A percentile compares a stretch with the other conserved stretches of the same genome.
These are phyloP conservation scores for Aspergillus heteromorphus DNA, from an alignment of 495 filamentous ascomycete genomes.

Conservation along the genomic window DNA sequence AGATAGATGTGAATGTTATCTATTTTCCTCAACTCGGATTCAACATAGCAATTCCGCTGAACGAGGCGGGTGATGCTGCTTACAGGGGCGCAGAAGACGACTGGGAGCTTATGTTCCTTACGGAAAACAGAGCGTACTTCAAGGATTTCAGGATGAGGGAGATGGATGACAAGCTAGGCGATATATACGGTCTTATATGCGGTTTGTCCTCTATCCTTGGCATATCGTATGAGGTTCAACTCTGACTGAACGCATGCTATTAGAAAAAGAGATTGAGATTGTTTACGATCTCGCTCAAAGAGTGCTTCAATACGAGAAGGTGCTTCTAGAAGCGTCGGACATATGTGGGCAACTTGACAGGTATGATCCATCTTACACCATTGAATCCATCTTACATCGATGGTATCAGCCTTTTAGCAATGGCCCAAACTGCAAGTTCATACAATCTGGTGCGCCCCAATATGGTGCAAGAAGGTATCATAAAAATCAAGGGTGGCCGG, in stretches of 20 bases:
- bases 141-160: constrained; percentile 82
- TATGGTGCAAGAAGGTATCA: constrained; percentile 66
- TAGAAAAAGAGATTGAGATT: constrained; percentile 89
- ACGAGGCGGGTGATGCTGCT: constrained; percentile 53
- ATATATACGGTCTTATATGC: constrained; percentile 76
- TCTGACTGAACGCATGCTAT: background rate
- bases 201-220: constrained; percentile 47
- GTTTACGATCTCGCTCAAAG: constrained; percentile 69
- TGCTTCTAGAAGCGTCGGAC: constrained; percentile 63
- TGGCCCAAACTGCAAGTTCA: constrained; percentile 70
- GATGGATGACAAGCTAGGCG: constrained; percentile 76
- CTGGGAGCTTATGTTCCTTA: constrained; percentile 79
- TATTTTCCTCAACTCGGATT: constrained; percentile 92
- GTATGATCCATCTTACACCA: constrained; percentile 20
- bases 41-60: constrained; percentile 67
- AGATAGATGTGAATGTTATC: constrained; percentile 66
- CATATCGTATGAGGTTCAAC: background rate
- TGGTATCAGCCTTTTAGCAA: constrained; percentile 66
- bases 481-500: constrained; percentile 78
- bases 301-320: constrained; percentile 64
- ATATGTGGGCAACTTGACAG: constrained; percentile 82
- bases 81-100: constrained; percentile 58
- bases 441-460: constrained; percentile 67
- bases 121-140: constrained; percentile 71
- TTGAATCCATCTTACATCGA: background rate